Conservation (phyloP, 2,329 filamentous ascomycete species). For the Sporothrix brunneoviolacea region DNA sequence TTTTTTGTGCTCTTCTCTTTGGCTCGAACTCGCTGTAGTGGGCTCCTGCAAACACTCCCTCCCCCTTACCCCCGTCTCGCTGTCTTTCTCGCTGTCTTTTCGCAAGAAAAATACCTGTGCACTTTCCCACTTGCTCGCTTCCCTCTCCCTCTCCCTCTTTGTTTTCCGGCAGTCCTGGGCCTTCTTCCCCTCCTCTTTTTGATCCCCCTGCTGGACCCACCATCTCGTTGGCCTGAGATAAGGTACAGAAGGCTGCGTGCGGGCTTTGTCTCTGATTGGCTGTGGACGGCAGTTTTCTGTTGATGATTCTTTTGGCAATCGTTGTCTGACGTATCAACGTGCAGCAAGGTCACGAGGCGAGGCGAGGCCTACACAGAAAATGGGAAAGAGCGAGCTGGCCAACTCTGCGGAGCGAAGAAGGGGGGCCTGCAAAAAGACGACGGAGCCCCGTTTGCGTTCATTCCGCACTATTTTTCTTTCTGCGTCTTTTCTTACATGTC, state of each 20-base stretch:
- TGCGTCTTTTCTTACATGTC: not conserved
- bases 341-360: not conserved
- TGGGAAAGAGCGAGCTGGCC: too few relatives aligned
- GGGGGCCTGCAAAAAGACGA: not conserved
- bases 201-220: not conserved
- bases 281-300: constrained; percentile 31
- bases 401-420: too few relatives aligned
- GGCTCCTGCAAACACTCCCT: not conserved
- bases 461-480: constrained; percentile 16
- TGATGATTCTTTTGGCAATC: constrained; percentile 28
- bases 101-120: not conserved
- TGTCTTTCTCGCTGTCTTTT: constrained; percentile 16
- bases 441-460: not conserved
- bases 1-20: not conserved
- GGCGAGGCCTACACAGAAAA: constrained; percentile 2
- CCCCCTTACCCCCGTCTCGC: constrained; percentile 13
- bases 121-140: not conserved
- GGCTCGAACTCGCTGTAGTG: not conserved
- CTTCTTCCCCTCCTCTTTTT: constrained; percentile 2
- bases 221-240: constrained; percentile 38
- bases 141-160: not conserved
- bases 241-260: constrained; percentile 25
- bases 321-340: constrained; percentile 12
- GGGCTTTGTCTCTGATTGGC: constrained; percentile 32
- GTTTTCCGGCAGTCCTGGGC: not conserved